Evolutionary conservation across 73 alveolate genomes (phyloP), one percentile per base, ranked within the genome.

Genomic region (Paramecium sexaurelia): DNA sequence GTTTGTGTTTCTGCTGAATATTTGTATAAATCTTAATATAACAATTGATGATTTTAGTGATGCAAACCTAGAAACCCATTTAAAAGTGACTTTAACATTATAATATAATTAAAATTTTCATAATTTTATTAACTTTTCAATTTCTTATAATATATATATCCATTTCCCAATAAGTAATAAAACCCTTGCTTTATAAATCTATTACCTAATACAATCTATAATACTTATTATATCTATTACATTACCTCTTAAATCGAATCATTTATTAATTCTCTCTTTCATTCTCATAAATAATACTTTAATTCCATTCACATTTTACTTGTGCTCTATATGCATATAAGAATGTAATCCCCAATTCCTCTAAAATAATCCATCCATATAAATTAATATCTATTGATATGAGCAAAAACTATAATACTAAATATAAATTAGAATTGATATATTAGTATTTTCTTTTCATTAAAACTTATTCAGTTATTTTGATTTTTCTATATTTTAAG

Each of bases 301-400:
- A 15, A 78, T 78, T 20, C 24, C 24, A 78, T 78, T 78, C 6
- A 61, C 11, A 43, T 20, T 8, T n/a, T 37, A 22, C 29, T 78
- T 75, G 15, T 78, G 39, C 41, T 40, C 43, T n/a, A 43, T 8
- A 78, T 9, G 75, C 13, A 17, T 41, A 19, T 9, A 5, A 10
- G n/a, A 78, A 78, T 17, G 90, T 41, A 2, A 20, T 7, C 6
- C 90, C 90, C 32, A 78, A 78, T 43, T 78, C 90, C 41, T 78
- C 90, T 15, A 78, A 40, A 39, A 24, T 78, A 15, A 78, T 78
- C 90, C 90, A 78, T 24, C 90, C 90, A 40, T 78, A 73, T 13
- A 41, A n/a, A 78, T 78, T 75, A 22, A 8, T n/a, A 78, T 78
- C 90, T 7, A 75, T 17, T 78, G 41, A 40, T 7, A 20, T 41